Evolutionary conservation across 2,329 filamentous ascomycete species (phyloP).

Genomic region (Aspergillus nomiae): DNA sequence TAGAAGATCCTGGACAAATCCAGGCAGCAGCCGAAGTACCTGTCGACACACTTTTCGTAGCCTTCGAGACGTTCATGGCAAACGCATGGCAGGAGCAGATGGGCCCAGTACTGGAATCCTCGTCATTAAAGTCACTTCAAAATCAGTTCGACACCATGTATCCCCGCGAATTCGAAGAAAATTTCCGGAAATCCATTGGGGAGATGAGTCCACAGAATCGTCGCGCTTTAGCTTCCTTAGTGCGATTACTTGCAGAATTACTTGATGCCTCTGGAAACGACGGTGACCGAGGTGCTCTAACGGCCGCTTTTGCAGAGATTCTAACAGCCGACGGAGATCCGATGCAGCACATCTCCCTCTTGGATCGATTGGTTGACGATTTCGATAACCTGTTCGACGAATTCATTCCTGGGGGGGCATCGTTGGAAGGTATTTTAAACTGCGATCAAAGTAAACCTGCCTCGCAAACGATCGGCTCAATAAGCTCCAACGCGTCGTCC

Average conservation of each 20-base stretch:
- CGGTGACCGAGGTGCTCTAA: constrained; percentile 83
- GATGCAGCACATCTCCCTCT: constrained; percentile 80
- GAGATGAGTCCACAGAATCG: constrained; percentile 62
- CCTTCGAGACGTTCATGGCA: constrained; percentile 89
- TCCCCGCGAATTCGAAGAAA: constrained; percentile 56
- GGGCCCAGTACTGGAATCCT: constrained; percentile 75
- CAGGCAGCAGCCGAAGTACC: constrained; percentile 74
- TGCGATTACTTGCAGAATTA: constrained; percentile 83
- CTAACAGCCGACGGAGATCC: constrained; percentile 76
- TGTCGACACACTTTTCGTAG: constrained; percentile 83
- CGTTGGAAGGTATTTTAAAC: constrained; percentile 40
- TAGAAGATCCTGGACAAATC: constrained; percentile 79
- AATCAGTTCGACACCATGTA: constrained; percentile 45
- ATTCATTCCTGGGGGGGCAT: constrained; percentile 48
- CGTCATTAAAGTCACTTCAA: constrained; percentile 74
- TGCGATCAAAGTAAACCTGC: constrained; percentile 62
- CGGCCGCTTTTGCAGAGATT: constrained; percentile 84
- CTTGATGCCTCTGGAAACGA: constrained; percentile 90
- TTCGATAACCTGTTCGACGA: constrained; percentile 86
- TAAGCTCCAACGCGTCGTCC: constrained; percentile 85
- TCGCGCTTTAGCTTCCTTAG: constrained; percentile 78
- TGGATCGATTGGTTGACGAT: constrained; percentile 87
- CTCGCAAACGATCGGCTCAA: constrained; percentile 69
- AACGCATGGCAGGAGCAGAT: constrained; percentile 88
- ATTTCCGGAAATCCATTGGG: constrained; percentile 55